phyloP scores from a whole-genome alignment of 805 yeast genomes.

The Hanseniaspora mollemarum region DNA sequence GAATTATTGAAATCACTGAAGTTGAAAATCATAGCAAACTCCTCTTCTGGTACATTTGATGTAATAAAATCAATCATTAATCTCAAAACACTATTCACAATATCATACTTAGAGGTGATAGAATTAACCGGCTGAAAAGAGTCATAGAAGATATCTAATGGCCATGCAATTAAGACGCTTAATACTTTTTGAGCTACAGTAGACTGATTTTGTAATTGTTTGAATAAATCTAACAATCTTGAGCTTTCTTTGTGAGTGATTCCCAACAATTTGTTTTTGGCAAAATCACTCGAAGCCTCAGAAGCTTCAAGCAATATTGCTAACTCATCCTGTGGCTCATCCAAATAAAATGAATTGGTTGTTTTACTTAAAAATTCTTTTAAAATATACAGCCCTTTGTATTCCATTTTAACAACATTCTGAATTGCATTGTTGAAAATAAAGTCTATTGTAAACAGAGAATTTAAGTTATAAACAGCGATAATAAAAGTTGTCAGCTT shows the following conservation, averaged over 20 bases:
- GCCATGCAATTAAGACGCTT: not conserved
- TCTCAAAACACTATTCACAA: not conserved
- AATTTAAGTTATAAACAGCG: constrained; percentile 47
- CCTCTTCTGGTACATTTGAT: not conserved
- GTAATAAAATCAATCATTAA: constrained; percentile 1
- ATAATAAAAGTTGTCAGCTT: constrained; percentile 73
- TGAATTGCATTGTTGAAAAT: constrained; percentile 50
- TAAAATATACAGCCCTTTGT: constrained; percentile 50
- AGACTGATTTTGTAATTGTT: not conserved
- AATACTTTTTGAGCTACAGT: not conserved
- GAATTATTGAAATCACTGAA: not conserved
- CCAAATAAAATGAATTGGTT: not conserved
- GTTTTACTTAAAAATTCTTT: constrained; percentile 34
- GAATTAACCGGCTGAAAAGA: not conserved
- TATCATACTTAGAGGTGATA: constrained; percentile 3
- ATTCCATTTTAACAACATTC: constrained; percentile 49
- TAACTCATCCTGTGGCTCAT: constrained; percentile 3
- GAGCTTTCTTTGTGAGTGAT: not conserved
- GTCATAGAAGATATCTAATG: constrained; percentile 7
- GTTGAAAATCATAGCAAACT: not conserved
- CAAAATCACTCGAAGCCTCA: not conserved
- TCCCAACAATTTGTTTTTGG: not conserved
- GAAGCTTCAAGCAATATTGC: constrained; percentile 4
- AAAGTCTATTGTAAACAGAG: constrained; percentile 48
- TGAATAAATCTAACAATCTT: not conserved